phyloP scores from a whole-genome alignment of 164 flowering plant genomes.

The Chloranthus sessilifolius region DNA sequence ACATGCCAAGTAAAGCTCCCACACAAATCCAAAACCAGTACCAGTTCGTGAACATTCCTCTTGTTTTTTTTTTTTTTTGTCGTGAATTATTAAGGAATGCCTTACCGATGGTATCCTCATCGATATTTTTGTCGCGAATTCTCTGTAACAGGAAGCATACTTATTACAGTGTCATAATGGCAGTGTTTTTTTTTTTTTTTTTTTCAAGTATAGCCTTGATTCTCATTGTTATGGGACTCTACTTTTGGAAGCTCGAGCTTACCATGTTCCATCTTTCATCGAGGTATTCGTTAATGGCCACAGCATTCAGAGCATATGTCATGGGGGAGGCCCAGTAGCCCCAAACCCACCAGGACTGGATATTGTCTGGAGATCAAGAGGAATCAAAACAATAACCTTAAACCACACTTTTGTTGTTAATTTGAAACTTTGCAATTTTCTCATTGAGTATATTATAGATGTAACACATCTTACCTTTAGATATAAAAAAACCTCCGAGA shows the following conservation, averaged over 20 bases:
- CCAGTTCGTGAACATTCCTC: slow-evolving; percentile 38
- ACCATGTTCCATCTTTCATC: slow-evolving; percentile 51
- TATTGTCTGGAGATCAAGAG: slow-evolving; percentile 32
- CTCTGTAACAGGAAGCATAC: slow-evolving; percentile 24
- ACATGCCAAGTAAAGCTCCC: slow-evolving; percentile 40
- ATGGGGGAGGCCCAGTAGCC: slow-evolving; percentile 50
- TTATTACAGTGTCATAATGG: too few relatives aligned
- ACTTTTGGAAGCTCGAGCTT: slow-evolving; percentile 16
- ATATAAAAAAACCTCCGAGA: slow-evolving; percentile 55
- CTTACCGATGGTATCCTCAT: slow-evolving; percentile 38
- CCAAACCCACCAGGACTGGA: slow-evolving; percentile 52
- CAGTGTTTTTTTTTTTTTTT: too few relatives aligned
- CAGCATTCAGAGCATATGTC: slow-evolving; percentile 52
- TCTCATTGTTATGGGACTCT: too few relatives aligned
- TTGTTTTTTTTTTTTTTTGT: too few relatives aligned
- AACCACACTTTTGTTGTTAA: too few relatives aligned
- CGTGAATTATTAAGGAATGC: slow-evolving; percentile 39
- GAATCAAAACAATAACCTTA: too few relatives aligned
- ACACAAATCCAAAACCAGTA: slow-evolving; percentile 53
- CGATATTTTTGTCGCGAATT: slow-evolving; percentile 14
- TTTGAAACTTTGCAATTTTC: not conserved
- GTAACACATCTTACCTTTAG: slow-evolving; percentile 39
- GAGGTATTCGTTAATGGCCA: slow-evolving; percentile 49
- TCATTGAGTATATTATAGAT: not conserved
- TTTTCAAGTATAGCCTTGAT: too few relatives aligned